Evolutionary conservation across 768 basidiomycete species (phyloP).

Genomic region (Suillus sp.): DNA sequence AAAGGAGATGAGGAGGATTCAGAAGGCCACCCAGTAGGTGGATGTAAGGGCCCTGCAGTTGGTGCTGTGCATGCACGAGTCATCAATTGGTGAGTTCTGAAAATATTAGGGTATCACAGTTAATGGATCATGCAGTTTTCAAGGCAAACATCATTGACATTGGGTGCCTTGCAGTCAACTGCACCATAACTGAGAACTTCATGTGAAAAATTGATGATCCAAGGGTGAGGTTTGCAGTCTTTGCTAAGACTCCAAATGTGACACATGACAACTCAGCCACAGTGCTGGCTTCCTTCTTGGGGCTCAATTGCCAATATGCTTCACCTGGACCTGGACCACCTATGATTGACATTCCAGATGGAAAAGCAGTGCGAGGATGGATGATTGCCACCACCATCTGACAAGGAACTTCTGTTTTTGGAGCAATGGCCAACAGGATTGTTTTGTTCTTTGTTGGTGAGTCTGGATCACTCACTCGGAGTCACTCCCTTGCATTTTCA

Average conservation of each 20-base stretch:
- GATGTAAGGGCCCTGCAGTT: background rate
- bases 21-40: background rate
- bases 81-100: background rate
- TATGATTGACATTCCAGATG: background rate
- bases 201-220: background rate
- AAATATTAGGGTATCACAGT: background rate
- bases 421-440: background rate
- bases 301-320: background rate
- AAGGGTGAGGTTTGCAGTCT: background rate
- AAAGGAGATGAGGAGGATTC: background rate
- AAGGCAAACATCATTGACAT: background rate
- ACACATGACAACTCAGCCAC: background rate
- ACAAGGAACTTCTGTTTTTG: background rate
- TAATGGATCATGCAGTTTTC: background rate
- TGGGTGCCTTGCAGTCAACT: background rate
- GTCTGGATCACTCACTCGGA: background rate
- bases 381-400: background rate
- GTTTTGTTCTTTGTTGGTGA: background rate
- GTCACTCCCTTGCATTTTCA: too few relatives aligned
- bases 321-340: constrained; percentile 1
- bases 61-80: background rate
- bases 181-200: background rate
- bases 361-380: background rate
- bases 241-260: background rate
- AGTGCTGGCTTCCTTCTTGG: background rate